Evolutionary conservation across 2,329 filamentous ascomycete species (phyloP), one percentile per base, ranked within the genome.

Genomic region (Pseudogymnoascus sp.): DNA sequence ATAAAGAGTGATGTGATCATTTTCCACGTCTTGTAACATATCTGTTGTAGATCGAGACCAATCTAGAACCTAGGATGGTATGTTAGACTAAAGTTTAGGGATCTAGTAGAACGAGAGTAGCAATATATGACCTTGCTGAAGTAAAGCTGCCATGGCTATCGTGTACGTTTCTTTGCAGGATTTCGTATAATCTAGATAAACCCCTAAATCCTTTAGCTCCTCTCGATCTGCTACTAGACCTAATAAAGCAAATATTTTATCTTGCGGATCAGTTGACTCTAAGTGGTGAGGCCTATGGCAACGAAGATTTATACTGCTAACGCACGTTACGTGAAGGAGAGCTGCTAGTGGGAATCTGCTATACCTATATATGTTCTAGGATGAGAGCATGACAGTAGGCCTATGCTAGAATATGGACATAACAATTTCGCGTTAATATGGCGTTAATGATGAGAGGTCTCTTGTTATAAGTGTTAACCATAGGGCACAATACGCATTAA

Each of bases 211-310:
- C 33, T 62, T 13, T 42, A 65, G 26, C 46, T 65, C 44, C 61
- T 42, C 53, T 66, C 26, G 40, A 63, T 59, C 60, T 63, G n/a
- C 60, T 64, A 62, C 62, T 33, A 65, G 38, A 59, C 46, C n/a
- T 31, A 65, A 64, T 23, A 65, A 37, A 26, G 42, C 64, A 62
- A 60, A 65, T 65, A 65, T 64, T 62, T 65, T 65, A 33, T 64
- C 64, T 62, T 60, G 62, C 11, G 62, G 60, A 64, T 65, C 62
- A n/a, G 62, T 60, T n/a, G 64, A 53, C 50, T 65, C 60, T 17
- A 65, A 46, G 33, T 56, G 46, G 21, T 62, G 35, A 37, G 29
- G 33, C 35, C 29, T 21, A 59, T 44, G 29, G 50, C 38, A 17
- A 44, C 29, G 50, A 42, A 40, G 50, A 63, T 38, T 60, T 37